Percentiles rank a stretch among this genome's conserved stretches.
These are phyloP conservation scores for Paratinospora sagittata DNA, from an alignment of 164 flowering plant genomes.

Conservation along the genomic window DNA sequence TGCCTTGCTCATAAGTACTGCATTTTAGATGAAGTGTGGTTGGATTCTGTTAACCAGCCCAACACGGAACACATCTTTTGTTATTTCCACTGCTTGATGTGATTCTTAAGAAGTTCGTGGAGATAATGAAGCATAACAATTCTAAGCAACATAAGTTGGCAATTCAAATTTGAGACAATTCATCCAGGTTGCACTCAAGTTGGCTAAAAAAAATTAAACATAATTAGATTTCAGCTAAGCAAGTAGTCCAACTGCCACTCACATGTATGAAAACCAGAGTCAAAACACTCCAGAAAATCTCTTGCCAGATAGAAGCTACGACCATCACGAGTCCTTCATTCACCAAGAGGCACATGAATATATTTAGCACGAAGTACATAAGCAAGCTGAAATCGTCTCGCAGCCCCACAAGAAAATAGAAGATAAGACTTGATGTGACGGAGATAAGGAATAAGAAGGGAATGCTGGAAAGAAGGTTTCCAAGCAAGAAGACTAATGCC, in stretches of 20 bases:
- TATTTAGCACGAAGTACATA: conserved; percentile 90
- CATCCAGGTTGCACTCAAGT: conserved; percentile 1
- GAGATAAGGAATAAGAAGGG: conserved; percentile 93
- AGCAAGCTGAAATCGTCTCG: conserved; percentile 83
- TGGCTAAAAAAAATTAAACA: neutral
- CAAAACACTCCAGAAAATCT: conserved; percentile 62
- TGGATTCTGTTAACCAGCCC: neutral
- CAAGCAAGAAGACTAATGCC: conserved; percentile 68
- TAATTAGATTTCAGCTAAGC: neutral
- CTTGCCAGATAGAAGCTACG: conserved; percentile 55
- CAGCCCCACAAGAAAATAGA: conserved; percentile 86
- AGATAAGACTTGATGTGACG: conserved; percentile 77
- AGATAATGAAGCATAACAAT: neutral
- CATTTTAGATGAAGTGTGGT: neutral
- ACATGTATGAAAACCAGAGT: conserved; percentile 62
- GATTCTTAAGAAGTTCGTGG: neutral
- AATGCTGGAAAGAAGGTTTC: conserved; percentile 85
- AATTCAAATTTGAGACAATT: neutral
- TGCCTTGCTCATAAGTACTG: neutral
- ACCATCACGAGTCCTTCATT: conserved; percentile 85
- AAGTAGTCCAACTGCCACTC: conserved; percentile 23
- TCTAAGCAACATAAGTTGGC: neutral
- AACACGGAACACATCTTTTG: neutral
- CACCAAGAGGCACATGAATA: conserved; percentile 82
- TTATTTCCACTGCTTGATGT: neutral